Evolutionary conservation across 192 early-diverging fungal species (phyloP).

Genomic region (Gamsiella multidivaricata): DNA sequence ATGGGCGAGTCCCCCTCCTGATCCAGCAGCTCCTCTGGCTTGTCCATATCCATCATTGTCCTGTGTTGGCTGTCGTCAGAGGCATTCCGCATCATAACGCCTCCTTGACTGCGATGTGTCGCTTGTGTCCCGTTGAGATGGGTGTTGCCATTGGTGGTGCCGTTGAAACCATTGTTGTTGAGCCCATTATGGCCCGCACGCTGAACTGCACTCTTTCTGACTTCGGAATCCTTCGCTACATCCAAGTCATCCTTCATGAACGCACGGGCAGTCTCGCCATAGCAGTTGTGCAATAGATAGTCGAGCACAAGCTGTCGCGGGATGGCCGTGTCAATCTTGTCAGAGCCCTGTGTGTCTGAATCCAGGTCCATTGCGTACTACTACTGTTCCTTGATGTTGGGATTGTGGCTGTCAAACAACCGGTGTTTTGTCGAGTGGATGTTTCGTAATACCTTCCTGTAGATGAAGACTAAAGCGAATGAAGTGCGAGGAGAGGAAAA

Average conservation of each 20-base stretch:
- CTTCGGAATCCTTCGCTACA: constrained; percentile 33
- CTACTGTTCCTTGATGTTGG: not conserved
- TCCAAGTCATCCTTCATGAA: constrained; percentile 63
- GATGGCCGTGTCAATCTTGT: constrained; percentile 49
- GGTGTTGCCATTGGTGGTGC: not conserved
- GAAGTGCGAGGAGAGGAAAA: not conserved
- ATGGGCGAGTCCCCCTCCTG: constrained; percentile 54
- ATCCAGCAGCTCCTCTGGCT: constrained; percentile 25
- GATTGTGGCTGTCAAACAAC: not conserved
- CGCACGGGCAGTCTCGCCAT: constrained; percentile 70
- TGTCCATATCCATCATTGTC: constrained; percentile 37
- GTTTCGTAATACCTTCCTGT: too few species aligned
- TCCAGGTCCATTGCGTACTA: constrained; percentile 39
- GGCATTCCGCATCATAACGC: constrained; percentile 37
- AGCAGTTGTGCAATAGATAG: constrained; percentile 76
- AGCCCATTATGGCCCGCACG: constrained; percentile 7
- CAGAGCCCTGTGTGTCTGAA: constrained; percentile 33
- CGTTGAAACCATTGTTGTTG: constrained; percentile 17
- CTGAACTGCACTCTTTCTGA: constrained; percentile 14
- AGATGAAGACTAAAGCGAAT: too few species aligned
- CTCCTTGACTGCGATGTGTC: constrained; percentile 16
- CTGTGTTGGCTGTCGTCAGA: constrained; percentile 28
- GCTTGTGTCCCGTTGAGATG: not conserved
- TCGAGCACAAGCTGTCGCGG: constrained; percentile 68
- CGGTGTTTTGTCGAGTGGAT: not conserved